These are phyloP conservation scores for Suillus plorans DNA, from an alignment of 768 basidiomycete genomes.

Conservation along the genomic window DNA sequence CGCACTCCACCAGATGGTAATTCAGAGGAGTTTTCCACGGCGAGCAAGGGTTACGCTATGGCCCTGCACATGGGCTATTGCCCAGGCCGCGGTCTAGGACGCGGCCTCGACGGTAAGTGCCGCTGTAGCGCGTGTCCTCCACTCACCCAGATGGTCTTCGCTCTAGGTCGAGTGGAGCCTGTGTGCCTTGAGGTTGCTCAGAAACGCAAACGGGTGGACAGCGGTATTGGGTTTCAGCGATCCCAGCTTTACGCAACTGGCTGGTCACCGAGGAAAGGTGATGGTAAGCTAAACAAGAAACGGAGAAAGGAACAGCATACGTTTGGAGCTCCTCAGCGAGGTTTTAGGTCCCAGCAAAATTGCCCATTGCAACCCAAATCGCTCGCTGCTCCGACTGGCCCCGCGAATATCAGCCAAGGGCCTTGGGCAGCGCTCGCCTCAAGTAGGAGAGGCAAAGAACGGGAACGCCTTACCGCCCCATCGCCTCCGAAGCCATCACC, in stretches of 20 bases:
- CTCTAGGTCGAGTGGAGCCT: conserved; percentile 15
- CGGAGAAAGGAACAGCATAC: conserved; percentile 10
- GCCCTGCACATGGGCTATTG: conserved; percentile 14
- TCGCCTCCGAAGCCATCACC: background rate
- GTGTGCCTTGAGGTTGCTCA: conserved; percentile 9
- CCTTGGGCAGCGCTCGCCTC: conserved; percentile 4
- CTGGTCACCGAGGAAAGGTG: background rate
- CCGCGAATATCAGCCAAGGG: background rate
- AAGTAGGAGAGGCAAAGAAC: conserved; percentile 5
- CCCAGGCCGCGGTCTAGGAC: conserved; percentile 15
- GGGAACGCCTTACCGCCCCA: background rate
- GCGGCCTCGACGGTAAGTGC: conserved; percentile 14
- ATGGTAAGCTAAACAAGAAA: conserved; percentile 7
- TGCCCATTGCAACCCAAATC: background rate
- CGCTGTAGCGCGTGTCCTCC: conserved; percentile 4
- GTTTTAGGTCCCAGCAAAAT: background rate
- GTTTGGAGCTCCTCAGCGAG: background rate
- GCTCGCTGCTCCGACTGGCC: background rate
- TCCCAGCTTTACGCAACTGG: background rate
- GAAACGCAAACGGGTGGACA: conserved; percentile 14
- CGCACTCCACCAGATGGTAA: background rate
- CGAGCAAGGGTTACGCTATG: conserved; percentile 13
- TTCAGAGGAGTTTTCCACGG: conserved; percentile 7
- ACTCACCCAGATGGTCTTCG: conserved; percentile 6
- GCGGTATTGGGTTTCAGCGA: conserved; percentile 15